Conservation (phyloP, 2,329 filamentous ascomycete genomes). For the Phialemonium atrogriseum region DNA sequence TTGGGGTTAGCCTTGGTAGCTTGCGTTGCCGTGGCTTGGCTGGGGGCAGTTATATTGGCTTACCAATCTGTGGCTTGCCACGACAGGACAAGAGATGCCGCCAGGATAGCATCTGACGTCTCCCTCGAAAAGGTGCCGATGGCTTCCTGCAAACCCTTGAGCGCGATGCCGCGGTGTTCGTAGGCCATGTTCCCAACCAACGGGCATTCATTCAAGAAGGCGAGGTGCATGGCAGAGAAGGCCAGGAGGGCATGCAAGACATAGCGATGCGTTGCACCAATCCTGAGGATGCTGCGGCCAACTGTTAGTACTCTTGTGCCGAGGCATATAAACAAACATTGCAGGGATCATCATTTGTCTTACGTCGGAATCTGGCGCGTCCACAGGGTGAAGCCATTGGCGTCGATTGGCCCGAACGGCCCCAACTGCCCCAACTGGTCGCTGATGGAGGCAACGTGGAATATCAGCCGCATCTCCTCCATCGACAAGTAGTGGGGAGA, state of each 20-base stretch:
- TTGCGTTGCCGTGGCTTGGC: conserved; percentile 13
- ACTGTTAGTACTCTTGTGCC: not conserved
- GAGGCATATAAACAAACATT: not conserved
- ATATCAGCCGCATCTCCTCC: conserved; percentile 79
- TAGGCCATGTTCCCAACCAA: conserved; percentile 84
- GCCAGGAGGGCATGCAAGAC: conserved; percentile 92
- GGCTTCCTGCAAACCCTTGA: conserved; percentile 82
- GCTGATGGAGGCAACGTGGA: conserved; percentile 82
- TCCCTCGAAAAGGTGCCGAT: conserved; percentile 76
- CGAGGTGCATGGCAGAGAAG: conserved; percentile 90
- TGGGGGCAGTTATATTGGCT: conserved; percentile 32
- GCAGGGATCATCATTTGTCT: conserved; percentile 25
- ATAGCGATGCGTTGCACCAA: conserved; percentile 74
- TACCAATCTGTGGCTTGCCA: conserved; percentile 98
- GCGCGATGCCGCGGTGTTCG: conserved; percentile 76
- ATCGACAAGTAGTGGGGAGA: conserved; percentile 64
- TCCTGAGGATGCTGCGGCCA: conserved; percentile 61
- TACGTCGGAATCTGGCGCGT: conserved; percentile 87
- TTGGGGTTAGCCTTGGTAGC: conserved; percentile 27
- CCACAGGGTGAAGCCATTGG: conserved; percentile 85
- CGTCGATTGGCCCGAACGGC: no score
- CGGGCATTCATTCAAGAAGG: conserved; percentile 78
- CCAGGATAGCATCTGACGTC: conserved; percentile 85
- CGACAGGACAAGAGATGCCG: conserved; percentile 82
- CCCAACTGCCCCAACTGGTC: conserved; percentile 70